These are phyloP conservation scores for Gliomastix tumulicola DNA, from an alignment of 2,329 filamentous ascomycete species.

Conservation along the genomic window DNA sequence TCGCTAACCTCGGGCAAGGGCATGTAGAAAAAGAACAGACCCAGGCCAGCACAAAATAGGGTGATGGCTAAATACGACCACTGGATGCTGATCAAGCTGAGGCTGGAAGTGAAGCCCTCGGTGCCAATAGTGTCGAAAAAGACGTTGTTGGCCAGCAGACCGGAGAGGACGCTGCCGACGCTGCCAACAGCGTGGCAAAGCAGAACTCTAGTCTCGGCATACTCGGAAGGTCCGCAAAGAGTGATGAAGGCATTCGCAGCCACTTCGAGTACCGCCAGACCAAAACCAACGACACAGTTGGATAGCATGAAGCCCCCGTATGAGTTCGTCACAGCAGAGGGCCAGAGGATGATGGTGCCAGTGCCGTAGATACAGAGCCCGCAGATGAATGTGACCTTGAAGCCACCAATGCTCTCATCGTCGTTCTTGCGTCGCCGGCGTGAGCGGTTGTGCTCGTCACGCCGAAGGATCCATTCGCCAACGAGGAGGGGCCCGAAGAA, in stretches of 20 bases:
- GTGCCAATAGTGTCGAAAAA: conserved; percentile 59
- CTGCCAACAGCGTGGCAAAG: conserved; percentile 71
- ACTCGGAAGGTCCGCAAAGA: conserved; percentile 66
- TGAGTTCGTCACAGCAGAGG: conserved; percentile 64
- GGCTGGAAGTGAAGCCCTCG: conserved; percentile 14
- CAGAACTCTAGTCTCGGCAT: conserved; percentile 68
- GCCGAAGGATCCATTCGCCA: conserved; percentile 63
- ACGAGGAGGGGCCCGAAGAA: conserved; percentile 63
- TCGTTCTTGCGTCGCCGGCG: conserved; percentile 27
- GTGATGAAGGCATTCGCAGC: conserved; percentile 69
- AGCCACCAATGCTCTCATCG: conserved; percentile 51
- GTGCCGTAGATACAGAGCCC: conserved; percentile 69
- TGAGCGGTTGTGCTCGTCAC: conserved; percentile 53
- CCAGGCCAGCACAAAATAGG: conserved; percentile 63
- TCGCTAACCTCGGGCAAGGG: conserved; percentile 56
- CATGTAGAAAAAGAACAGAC: conserved; percentile 63
- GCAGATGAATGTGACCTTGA: conserved; percentile 73
- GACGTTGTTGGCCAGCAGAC: conserved; percentile 64
- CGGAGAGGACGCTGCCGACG: conserved; percentile 66
- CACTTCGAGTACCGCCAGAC: conserved; percentile 70
- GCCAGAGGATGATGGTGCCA: conserved; percentile 83
- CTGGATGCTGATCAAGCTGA: conserved; percentile 65
- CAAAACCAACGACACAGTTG: conserved; percentile 69
- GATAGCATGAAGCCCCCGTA: conserved; percentile 73
- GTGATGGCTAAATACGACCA: conserved; percentile 83